phyloP scores from a whole-genome alignment of 192 early-diverging fungal genomes.

The Neocallimastix lanati region DNA sequence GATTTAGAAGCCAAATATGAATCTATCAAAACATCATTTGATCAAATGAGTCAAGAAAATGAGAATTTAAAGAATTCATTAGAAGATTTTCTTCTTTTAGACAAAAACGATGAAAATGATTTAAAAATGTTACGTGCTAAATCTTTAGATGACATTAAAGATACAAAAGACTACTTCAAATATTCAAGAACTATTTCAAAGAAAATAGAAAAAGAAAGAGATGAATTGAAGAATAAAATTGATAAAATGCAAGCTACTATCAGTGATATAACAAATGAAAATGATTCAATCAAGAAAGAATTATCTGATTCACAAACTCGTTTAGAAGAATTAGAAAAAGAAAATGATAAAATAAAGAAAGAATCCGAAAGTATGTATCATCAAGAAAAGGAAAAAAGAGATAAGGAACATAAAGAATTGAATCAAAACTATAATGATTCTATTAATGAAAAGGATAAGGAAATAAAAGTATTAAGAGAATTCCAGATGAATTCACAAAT shows the following conservation, averaged over 20 bases:
- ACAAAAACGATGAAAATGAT: not conserved
- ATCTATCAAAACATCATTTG: not conserved
- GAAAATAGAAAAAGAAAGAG: not conserved
- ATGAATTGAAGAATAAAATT: not conserved
- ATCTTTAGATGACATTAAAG: not conserved
- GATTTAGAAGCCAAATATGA: not conserved
- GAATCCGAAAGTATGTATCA: not conserved
- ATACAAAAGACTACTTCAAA: not conserved
- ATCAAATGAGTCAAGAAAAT: not conserved
- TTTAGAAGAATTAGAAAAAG: not conserved
- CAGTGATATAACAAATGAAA: not conserved
- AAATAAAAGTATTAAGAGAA: not conserved
- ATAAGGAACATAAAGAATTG: no score
- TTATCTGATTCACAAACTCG: not conserved
- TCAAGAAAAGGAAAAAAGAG: not conserved
- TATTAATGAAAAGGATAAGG: not conserved
- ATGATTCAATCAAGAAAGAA: not conserved
- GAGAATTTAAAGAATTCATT: not conserved
- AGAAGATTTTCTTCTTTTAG: not conserved
- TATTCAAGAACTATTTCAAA: not conserved
- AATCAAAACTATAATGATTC: not conserved
- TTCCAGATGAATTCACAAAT: not conserved
- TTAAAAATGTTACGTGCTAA: not conserved
- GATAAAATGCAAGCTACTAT: not conserved
- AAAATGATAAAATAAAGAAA: not conserved